phyloP scores from a whole-genome alignment of 176 grass and related monocot genomes.

The Paspalum notatum region DNA sequence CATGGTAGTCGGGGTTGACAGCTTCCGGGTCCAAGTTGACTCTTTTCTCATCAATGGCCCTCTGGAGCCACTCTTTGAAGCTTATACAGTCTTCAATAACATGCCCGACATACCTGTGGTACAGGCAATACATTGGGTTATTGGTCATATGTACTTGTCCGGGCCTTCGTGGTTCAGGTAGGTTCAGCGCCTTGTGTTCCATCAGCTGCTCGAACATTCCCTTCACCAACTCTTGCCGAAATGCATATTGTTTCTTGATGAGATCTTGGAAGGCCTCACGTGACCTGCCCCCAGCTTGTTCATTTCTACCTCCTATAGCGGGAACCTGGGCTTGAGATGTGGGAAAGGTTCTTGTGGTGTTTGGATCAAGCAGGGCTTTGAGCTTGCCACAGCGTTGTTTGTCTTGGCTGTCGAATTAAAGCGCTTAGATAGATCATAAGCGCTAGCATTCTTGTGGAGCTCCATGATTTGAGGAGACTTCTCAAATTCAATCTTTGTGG shows the following conservation, averaged over 20 bases:
- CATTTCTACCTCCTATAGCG: rapidly evolving
- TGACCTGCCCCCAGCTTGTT: background rate
- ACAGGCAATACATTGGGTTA: background rate
- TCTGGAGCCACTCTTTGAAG: constrained; percentile 8
- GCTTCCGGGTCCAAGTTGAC: background rate
- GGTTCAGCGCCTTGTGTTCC: background rate
- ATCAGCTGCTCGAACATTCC: background rate
- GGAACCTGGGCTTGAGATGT: background rate
- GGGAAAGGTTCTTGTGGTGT: background rate
- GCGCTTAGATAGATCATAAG: background rate
- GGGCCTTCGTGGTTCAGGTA: background rate
- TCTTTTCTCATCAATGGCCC: background rate
- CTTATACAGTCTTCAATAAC: background rate
- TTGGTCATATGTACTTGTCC: background rate
- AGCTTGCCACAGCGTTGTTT: background rate
- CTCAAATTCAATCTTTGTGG: background rate
- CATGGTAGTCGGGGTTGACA: background rate
- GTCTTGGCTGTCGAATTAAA: background rate
- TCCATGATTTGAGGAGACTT: background rate
- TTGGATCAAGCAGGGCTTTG: background rate
- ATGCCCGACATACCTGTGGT: background rate
- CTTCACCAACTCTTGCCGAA: background rate
- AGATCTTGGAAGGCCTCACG: background rate
- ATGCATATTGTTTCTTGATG: constrained; percentile 9
- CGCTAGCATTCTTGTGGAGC: background rate